Evolutionary conservation across 441 rosid species (phyloP).

Genomic region (Syzygium malaccense): DNA sequence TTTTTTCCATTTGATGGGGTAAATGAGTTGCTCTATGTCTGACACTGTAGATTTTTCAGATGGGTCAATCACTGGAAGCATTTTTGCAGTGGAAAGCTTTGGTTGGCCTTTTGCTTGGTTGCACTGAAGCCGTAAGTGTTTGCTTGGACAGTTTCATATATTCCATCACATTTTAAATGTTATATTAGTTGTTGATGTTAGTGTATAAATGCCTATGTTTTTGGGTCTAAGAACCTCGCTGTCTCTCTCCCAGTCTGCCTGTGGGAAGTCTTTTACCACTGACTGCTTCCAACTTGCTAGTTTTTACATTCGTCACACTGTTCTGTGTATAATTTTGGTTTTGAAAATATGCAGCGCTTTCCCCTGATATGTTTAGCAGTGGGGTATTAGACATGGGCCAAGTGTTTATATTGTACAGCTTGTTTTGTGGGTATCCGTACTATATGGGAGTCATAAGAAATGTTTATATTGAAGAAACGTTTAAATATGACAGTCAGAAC

Average conservation of each 20-base stretch:
- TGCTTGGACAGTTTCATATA: neutral
- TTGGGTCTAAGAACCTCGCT: neutral
- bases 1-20: neutral
- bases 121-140: conserved; percentile 72
- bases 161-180: neutral
- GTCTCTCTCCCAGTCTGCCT: neutral
- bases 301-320: neutral
- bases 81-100: conserved; percentile 91
- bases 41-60: conserved; percentile 38
- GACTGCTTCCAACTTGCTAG: neutral
- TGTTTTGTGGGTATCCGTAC: neutral
- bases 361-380: neutral
- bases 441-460: neutral
- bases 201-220: neutral
- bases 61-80: conserved; percentile 91
- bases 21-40: conserved; percentile 3
- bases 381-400: neutral
- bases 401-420: neutral
- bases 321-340: neutral
- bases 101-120: conserved; percentile 79
- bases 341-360: neutral
- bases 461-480: neutral
- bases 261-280: neutral
- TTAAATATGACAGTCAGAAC: neutral
- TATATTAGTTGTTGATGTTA: neutral